Conservation (phyloP, 1,284 basidiomycete genomes). For the Trichosporon asahii region DNA sequence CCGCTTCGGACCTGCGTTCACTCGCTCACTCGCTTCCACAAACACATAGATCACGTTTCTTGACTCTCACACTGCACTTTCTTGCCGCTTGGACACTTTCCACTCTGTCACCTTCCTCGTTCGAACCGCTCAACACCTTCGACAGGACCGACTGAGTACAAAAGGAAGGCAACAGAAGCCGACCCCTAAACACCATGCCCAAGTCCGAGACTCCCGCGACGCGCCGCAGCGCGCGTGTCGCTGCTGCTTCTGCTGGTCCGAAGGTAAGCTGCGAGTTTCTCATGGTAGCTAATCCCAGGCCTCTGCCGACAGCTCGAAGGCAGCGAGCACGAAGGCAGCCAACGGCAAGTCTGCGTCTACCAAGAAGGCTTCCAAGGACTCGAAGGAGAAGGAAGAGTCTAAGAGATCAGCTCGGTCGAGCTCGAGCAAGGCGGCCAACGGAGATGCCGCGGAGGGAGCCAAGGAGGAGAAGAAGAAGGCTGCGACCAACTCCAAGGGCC, state of each 20-base stretch:
- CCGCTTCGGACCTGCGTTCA: neutral
- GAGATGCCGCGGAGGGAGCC: constrained; percentile 21
- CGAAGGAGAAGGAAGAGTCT: constrained; percentile 18
- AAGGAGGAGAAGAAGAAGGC: constrained; percentile 11
- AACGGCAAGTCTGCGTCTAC: neutral
- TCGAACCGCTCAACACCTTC: neutral
- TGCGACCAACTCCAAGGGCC: constrained; percentile 30
- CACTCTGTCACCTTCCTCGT: too few relatives aligned
- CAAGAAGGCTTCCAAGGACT: neutral
- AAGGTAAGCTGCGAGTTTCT: constrained; percentile 10
- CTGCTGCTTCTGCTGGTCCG: constrained; percentile 35
- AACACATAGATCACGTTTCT: too few relatives aligned
- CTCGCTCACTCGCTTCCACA: neutral
- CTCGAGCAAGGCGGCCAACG: constrained; percentile 10
- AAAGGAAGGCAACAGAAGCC: too few relatives aligned
- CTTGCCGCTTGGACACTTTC: neutral
- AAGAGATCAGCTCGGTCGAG: constrained; percentile 13
- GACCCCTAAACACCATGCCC: constrained; percentile 16
- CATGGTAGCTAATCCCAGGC: constrained; percentile 9
- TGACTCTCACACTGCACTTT: neutral
- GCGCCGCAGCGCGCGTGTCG: constrained; percentile 25
- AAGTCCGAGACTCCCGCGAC: constrained; percentile 28
- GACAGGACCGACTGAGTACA: too few relatives aligned
- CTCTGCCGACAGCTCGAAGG: constrained; percentile 10
- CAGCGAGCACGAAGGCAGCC: neutral